Evolutionary conservation across 768 basidiomycete genomes (phyloP), one percentile per base, ranked within the genome.

Genomic region (Termitomyces sp.): DNA sequence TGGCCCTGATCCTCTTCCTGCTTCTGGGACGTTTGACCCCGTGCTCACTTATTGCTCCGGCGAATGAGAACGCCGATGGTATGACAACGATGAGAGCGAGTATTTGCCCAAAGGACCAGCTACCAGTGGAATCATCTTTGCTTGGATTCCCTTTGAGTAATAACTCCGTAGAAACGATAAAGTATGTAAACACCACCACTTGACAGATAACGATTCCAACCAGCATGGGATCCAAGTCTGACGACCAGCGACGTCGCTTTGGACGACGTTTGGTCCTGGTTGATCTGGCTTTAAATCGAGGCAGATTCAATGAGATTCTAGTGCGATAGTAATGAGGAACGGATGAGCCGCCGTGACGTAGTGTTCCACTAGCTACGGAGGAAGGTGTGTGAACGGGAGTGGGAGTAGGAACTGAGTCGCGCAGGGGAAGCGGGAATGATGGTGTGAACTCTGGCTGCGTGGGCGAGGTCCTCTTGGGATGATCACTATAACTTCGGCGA

Each of bases 71-170:
- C 11, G 69, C 64, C 1, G 73, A 73, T 2, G 75, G 75, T n/a
- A 73, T 63, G 35, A 74, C 66, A 22, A 75, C 71, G 23, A 75
- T 67, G 38, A 77, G 59, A 1, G 76, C 74, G 16, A 77, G 59
- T 42, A 75, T 75, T 64, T 76, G 75, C 15, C 75, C 75, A 63
- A 76, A 77, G 1, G 70, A 68, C 69, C 73, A 74, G 47, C 69
- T 62, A 33, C 50, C 55, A 40, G 52, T 54, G 50, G 63, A 56
- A 50, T 66, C 47, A 38, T 58, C 56, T 13, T 60, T 61, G 46
- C 62, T 65, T 16, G 61, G 60, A 47, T 76, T 74, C 49, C 62
- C 64, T 47, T 56, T 47, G 42, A 74, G 53, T 39, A 76, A 57
- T 10, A 73, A 60, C 58, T 77, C 75, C 39, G 64, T 75, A 2